Base-by-base conservation (phyloP, 768 basidiomycete species). In the Kwoniella bestiolae region DNA sequence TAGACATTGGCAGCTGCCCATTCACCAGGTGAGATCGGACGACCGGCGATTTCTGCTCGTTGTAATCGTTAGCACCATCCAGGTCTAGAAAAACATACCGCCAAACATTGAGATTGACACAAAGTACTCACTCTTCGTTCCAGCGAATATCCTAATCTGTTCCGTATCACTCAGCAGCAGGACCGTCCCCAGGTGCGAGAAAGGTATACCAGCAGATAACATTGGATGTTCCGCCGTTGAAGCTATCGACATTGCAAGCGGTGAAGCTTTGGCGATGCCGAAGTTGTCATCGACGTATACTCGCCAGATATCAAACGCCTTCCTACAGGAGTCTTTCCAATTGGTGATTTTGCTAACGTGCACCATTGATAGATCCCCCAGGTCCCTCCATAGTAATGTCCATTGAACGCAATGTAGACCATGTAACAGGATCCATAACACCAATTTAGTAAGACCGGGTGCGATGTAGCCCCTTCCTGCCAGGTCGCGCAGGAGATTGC, bases 331-430 rank as follows among this genome's bases (percentile, higher is more conserved):
- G 26, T 65, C 63, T 34, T 69, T 69, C 68, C 68, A 69, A 34
- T 29, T 31, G 8, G 47, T 52, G 21, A 69, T 62, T 28, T 60
- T 69, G 32, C 46, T 61, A 9, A 66, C 68, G 25, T 65, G 64
- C 14, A 69, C 55, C 68, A 69, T 69, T 6, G 64, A 61, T 26
- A 69, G 44, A 26, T 65, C 63, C 9, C 59, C 68, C 35, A 69
- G 32, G 38, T 69, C 68, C 16, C 64, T 58, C 68, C 68, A 69
- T 9, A 65, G 64, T n/a, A 69, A 47, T 0, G 68, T 69, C 63
- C 63, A 66, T 25, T 64, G 65, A 3, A 69, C 56, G 23, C 58
- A 65, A n/a, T 66, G 28, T 9, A 69, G 38, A 14, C 64, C 68
- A 58, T 69, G 64, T 6, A 69, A 41, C 14, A 69, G 21, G 28